These are phyloP conservation scores for Periglandula ipomoeae DNA, from an alignment of 2,329 filamentous ascomycete species.

Conservation along the genomic window DNA sequence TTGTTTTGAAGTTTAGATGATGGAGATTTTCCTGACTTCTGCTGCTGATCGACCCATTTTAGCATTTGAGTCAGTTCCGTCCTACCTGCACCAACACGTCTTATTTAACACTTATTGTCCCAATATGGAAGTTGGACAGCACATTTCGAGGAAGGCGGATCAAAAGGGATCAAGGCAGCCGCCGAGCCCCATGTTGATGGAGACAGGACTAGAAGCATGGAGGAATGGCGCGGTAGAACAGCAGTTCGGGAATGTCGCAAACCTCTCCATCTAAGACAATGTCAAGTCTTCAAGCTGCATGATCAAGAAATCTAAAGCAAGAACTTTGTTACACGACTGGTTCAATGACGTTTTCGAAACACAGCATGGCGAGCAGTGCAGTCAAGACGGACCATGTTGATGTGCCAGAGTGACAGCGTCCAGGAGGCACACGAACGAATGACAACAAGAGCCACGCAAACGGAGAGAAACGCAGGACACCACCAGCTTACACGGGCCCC, in stretches of 20 bases:
- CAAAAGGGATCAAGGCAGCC: neutral
- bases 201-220: neutral
- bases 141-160: neutral
- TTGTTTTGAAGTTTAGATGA: neutral
- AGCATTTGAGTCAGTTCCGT: neutral
- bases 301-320: neutral
- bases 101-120: neutral
- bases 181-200: neutral
- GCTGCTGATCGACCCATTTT: neutral
- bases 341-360: neutral
- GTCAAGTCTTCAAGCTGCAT: neutral
- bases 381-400: neutral
- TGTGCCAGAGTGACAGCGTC: neutral
- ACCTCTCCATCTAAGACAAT: conserved; percentile 3
- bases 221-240: neutral
- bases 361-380: neutral
- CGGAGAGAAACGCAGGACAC: neutral
- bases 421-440: neutral
- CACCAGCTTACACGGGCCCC: too few species aligned
- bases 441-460: neutral
- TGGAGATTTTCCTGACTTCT: neutral
- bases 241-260: neutral
- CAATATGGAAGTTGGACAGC: neutral
- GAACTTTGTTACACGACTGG: neutral
- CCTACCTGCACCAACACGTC: neutral